Evolutionary conservation across 768 basidiomycete species (phyloP).

Genomic region (Suillus paluster): DNA sequence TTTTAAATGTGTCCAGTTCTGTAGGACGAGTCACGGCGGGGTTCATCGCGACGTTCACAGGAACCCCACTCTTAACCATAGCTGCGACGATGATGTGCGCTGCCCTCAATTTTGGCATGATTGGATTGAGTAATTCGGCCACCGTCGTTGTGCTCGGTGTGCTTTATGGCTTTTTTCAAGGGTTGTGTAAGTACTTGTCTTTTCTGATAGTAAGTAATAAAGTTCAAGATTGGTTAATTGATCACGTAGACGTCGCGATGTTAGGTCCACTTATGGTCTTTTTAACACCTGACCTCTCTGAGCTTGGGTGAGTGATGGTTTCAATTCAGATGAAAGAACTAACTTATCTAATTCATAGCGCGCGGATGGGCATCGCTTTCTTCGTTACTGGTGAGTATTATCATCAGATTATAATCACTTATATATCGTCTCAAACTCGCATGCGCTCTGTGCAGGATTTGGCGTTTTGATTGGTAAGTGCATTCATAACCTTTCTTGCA

Average conservation of each 20-base stretch:
- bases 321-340: neutral
- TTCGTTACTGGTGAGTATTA: conserved; percentile 8
- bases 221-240: neutral
- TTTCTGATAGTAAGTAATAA: neutral
- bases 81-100: conserved; percentile 36
- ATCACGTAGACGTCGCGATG: conserved; percentile 36
- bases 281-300: conserved; percentile 47
- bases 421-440: neutral
- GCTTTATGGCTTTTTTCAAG: conserved; percentile 56
- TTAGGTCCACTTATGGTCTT: conserved; percentile 47
- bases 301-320: conserved; percentile 48
- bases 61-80: conserved; percentile 48
- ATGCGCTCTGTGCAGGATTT: conserved; percentile 10
- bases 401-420: neutral
- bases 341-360: conserved; percentile 15
- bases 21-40: conserved; percentile 55
- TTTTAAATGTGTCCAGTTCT: conserved; percentile 55
- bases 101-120: conserved; percentile 48
- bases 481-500: neutral
- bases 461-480: conserved; percentile 28
- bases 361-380: conserved; percentile 26
- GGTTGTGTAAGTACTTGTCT: conserved; percentile 36
- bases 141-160: no score
- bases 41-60: conserved; percentile 43
- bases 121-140: no score